A percentile compares a stretch with the other conserved stretches of the same genome.
Evolutionary conservation across 768 basidiomycete species (phyloP).

Genomic region (Leccinum obscurum): DNA sequence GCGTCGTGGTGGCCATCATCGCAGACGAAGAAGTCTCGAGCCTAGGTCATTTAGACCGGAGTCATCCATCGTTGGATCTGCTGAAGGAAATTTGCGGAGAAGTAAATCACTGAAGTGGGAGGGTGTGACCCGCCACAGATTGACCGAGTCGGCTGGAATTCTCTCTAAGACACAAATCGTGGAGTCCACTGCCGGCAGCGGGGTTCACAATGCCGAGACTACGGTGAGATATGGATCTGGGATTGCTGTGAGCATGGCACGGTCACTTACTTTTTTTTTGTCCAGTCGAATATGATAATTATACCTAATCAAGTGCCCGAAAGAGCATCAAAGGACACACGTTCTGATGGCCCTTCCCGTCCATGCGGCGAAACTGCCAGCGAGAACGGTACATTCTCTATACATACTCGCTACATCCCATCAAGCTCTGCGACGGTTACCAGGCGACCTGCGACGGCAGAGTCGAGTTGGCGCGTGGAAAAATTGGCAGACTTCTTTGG

Average conservation of each 20-base stretch:
- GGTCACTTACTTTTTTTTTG: constrained; percentile 2
- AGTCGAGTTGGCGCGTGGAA: constrained; percentile 11
- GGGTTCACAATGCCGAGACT: background rate
- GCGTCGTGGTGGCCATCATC: constrained; percentile 4
- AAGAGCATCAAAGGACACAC: background rate
- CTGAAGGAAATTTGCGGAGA: constrained; percentile 22
- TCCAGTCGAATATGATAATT: background rate
- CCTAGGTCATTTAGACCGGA: constrained; percentile 3
- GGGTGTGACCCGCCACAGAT: background rate
- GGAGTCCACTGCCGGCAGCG: background rate
- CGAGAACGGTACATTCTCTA: background rate
- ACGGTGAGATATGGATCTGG: constrained; percentile 8
- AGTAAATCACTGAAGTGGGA: constrained; percentile 31
- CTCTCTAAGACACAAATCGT: background rate
- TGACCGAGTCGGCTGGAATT: background rate
- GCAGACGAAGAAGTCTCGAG: constrained; percentile 21
- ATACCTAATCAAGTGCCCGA: background rate
- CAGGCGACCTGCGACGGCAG: constrained; percentile 7
- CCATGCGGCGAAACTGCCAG: background rate
- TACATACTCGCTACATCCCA: background rate
- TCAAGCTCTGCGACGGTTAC: background rate
- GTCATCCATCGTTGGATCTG: background rate
- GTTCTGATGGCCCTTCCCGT: constrained; percentile 1
- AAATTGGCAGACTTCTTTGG: constrained; percentile 21
- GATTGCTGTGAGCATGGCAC: background rate